Base-by-base conservation (phyloP, 2,329 filamentous ascomycete genomes). In the Microdochium bolleyi region DNA sequence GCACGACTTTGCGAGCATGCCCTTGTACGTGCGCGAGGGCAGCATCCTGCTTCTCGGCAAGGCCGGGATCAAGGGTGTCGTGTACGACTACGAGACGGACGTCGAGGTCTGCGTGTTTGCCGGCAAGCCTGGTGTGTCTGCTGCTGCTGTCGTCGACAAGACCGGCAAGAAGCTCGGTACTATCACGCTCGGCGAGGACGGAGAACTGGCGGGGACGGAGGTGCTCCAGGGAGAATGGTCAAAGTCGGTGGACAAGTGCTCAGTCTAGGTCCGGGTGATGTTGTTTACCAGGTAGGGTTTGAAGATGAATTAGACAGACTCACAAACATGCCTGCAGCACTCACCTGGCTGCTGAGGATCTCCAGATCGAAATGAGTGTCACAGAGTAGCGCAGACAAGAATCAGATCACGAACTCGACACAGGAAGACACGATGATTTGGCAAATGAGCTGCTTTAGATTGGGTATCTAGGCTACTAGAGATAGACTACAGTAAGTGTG, bases 1-100 rank as follows among this genome's bases (percentile, higher is more conserved):
- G 52, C 82, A 84, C 57, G 72, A 68, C 2, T 84, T 84, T 57
- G 75, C 76, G 48, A 81, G 76, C 1, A 61, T 85, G 55, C 82
- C 82, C 2, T 64, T 85, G 2, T 78, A 84, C 38, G 73, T 85
- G 25, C 71, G 82, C 3, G 79, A 81, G 56, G 74, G 76, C 51
- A 76, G 76, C 0, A 58, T 79, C 3, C 62, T 79, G 3, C 69
- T 78, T 4, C 66, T 79, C 2, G 75, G 75, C 0, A 72, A 64
- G 55, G 62, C 62, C 19, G 68, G 62, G 3, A 64, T 67, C 30
- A 67, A 62, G 37, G 69, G 73, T 14, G 70, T 72, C 1, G 73
- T 73, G 2, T 79, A 78, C 51, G 72, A 79, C 57, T 79, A 78
- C 56, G 59, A 62, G 2, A 57, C 62, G n/a, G 69, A 75, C 51